phyloP scores from a whole-genome alignment of 768 basidiomycete genomes.

The Lentinula raphanica region DNA sequence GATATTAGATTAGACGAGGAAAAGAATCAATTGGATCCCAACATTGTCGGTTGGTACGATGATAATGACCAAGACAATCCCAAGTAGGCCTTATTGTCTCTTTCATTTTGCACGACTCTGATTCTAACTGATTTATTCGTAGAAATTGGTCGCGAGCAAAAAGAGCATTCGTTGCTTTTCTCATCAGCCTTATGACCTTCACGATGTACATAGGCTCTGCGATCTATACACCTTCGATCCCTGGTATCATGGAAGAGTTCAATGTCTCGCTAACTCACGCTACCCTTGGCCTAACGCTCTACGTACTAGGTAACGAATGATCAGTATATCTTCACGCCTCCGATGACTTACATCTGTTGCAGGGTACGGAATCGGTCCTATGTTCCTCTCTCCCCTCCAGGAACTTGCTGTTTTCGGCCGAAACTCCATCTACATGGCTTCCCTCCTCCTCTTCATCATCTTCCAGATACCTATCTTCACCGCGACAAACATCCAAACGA shows the following conservation, averaged over 20 bases:
- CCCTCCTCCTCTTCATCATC: conserved; percentile 25
- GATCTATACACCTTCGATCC: conserved; percentile 27
- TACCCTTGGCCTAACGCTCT: conserved; percentile 23
- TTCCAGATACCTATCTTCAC: conserved; percentile 30
- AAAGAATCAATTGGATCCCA: conserved; percentile 8
- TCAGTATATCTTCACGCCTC: too few species aligned
- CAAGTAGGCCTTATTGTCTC: background rate
- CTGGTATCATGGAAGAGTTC: conserved; percentile 10
- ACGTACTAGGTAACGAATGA: conserved; percentile 23
- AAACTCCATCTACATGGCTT: conserved; percentile 26
- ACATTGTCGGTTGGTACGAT: conserved; percentile 22
- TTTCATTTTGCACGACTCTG: background rate
- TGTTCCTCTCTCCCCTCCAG: conserved; percentile 25
- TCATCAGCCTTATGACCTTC: conserved; percentile 28
- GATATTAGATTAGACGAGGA: background rate
- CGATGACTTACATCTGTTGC: background rate
- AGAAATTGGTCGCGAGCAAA: conserved; percentile 26
- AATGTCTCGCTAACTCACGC: conserved; percentile 10
- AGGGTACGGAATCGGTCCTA: conserved; percentile 20
- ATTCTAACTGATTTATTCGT: conserved; percentile 4
- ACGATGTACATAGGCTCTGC: conserved; percentile 30
- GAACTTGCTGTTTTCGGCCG: conserved; percentile 29
- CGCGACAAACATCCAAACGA: conserved; percentile 23
- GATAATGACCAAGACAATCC: conserved; percentile 22
- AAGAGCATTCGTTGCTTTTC: conserved; percentile 24